These are phyloP conservation scores for Clarireedia sp. DNA, from an alignment of 2,329 filamentous ascomycete genomes.

Conservation along the genomic window DNA sequence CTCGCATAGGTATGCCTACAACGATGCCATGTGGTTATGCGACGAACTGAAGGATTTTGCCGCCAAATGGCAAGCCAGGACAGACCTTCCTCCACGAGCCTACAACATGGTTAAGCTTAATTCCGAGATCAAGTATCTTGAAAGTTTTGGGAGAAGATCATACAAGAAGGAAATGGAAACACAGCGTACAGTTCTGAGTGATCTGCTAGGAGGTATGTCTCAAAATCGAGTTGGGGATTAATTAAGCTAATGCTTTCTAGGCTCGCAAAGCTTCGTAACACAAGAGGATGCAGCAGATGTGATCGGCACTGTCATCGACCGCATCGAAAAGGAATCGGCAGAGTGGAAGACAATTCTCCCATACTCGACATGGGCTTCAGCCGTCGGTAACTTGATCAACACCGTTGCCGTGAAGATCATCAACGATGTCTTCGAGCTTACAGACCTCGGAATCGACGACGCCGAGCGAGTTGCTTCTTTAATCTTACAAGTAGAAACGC, in stretches of 20 bases:
- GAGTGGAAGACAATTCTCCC: slow-evolving; percentile 52
- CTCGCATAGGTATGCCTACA: slow-evolving; percentile 51
- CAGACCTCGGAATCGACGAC: slow-evolving; percentile 55
- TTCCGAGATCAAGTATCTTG: slow-evolving; percentile 50
- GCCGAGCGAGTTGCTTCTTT: slow-evolving; percentile 53
- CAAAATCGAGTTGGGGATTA: not conserved
- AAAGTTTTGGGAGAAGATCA: slow-evolving; percentile 52
- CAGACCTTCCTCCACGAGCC: slow-evolving; percentile 43
- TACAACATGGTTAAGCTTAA: slow-evolving; percentile 50
- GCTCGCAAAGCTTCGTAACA: slow-evolving; percentile 51
- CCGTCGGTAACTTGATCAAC: slow-evolving; percentile 52
- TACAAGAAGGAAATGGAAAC: slow-evolving; percentile 53
- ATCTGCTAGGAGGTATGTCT: slow-evolving; percentile 46
- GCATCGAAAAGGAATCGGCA: slow-evolving; percentile 45
- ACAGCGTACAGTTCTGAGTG: slow-evolving; percentile 53
- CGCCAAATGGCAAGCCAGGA: slow-evolving; percentile 43
- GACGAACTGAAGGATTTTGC: slow-evolving; percentile 46
- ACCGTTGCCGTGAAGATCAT: slow-evolving; percentile 54
- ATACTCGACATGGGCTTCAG: slow-evolving; percentile 55
- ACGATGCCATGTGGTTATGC: slow-evolving; percentile 57
- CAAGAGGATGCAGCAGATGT: slow-evolving; percentile 44
- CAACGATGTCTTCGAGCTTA: slow-evolving; percentile 51
- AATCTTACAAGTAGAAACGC: slow-evolving; percentile 47
- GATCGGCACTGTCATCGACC: slow-evolving; percentile 45
- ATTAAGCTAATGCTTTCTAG: slow-evolving; percentile 20